phyloP scores from a whole-genome alignment of 139 green algal genomes.

The Edaphochlamys debaryana region DNA sequence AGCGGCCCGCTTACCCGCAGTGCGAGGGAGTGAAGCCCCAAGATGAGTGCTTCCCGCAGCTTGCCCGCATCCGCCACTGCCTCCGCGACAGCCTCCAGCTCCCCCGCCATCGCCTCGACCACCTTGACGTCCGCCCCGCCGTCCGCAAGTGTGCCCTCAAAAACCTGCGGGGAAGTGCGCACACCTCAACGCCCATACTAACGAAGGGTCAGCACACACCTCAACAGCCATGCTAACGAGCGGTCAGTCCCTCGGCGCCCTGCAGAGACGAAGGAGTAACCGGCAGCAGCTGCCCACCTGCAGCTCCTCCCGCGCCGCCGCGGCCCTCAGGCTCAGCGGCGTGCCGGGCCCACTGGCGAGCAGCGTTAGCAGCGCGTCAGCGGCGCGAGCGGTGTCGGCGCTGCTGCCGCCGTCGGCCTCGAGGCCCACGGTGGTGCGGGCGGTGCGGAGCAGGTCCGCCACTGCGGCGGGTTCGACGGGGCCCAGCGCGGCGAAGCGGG shows the following conservation, averaged over 20 bases:
- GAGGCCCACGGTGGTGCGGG: no score
- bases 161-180: no score
- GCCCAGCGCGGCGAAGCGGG: no score
- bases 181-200: no score
- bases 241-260: no score
- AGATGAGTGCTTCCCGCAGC: neutral
- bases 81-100: constrained; percentile 23
- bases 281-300: neutral
- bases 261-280: neutral
- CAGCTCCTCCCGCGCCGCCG: constrained; percentile 1
- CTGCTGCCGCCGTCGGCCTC: no score
- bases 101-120: neutral
- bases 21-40: constrained; percentile 16
- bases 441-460: no score
- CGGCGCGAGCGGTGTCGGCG: neutral
- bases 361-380: neutral
- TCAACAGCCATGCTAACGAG: no score
- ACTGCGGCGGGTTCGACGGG: no score
- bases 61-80: constrained; percentile 3
- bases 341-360: neutral
- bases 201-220: no score
- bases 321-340: constrained; percentile 7
- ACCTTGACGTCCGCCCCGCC: neutral
- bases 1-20: no score
- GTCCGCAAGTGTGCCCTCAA: no score